A percentile compares a stretch with the other conserved stretches of the same genome.
phyloP scores from a whole-genome alignment of 768 basidiomycete species.

The Mycena amicta region DNA sequence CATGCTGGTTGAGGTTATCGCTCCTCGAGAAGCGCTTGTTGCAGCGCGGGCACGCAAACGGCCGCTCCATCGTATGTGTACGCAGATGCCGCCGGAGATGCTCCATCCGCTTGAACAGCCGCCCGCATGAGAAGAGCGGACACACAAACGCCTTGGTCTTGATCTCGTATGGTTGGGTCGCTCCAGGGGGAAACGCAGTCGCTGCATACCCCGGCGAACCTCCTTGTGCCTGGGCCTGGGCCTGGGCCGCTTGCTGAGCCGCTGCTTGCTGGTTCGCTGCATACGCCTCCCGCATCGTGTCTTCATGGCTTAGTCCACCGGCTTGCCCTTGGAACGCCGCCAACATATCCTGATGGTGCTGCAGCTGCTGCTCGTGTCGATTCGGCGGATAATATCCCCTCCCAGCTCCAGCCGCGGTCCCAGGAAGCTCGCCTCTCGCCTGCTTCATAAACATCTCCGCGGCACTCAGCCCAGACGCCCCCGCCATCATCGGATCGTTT shows the following conservation, averaged over 20 bases:
- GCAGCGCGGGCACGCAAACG: constrained; percentile 75
- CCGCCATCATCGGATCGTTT: constrained; percentile 27
- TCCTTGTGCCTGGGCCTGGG: constrained; percentile 29
- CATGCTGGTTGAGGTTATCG: constrained; percentile 88
- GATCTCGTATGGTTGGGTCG: constrained; percentile 27
- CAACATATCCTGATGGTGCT: constrained; percentile 33
- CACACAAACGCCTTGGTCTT: constrained; percentile 75
- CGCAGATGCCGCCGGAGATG: constrained; percentile 87
- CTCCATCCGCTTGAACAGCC: constrained; percentile 90
- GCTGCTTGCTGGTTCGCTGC: constrained; percentile 30
- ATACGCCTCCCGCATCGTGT: constrained; percentile 34
- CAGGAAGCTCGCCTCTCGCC: constrained; percentile 56
- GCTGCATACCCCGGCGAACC: constrained; percentile 7
- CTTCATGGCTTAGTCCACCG: constrained; percentile 37
- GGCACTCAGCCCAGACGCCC: constrained; percentile 43
- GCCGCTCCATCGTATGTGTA: constrained; percentile 88
- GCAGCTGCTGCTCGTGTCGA: constrained; percentile 26
- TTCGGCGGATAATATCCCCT: constrained; percentile 17
- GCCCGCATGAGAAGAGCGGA: constrained; percentile 80
- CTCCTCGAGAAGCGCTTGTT: constrained; percentile 83
- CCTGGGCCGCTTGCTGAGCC: constrained; percentile 23
- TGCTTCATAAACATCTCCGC: constrained; percentile 69
- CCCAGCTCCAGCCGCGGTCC: constrained; percentile 34
- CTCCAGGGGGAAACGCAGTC: constrained; percentile 2
- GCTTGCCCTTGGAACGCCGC: constrained; percentile 29